Conservation (phyloP, 495 filamentous ascomycete species). For the Neurospora sp. region DNA sequence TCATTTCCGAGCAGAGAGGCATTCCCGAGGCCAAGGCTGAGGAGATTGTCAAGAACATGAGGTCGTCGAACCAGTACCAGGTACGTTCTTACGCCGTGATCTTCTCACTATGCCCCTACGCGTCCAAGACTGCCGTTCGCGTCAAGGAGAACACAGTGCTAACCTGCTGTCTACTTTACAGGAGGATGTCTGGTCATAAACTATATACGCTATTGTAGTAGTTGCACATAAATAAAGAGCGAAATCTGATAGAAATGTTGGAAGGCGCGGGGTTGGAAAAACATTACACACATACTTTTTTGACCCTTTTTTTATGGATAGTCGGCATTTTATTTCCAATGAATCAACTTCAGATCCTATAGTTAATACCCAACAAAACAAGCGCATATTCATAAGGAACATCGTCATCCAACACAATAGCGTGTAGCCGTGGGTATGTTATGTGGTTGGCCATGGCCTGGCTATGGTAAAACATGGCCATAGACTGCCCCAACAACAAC, state of each 20-base stretch:
- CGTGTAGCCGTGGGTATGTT: not conserved
- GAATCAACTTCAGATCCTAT: not conserved
- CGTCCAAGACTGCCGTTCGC: not conserved
- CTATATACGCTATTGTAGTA: not conserved
- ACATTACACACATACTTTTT: not conserved
- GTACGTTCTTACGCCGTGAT: slow-evolving; percentile 30
- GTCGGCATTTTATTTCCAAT: not conserved
- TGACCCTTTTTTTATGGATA: not conserved
- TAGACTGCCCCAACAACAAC: not conserved
- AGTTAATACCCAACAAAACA: not conserved
- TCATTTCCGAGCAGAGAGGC: slow-evolving; percentile 72
- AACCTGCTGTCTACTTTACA: slow-evolving; percentile 13
- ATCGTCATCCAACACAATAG: not conserved
- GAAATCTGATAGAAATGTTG: not conserved
- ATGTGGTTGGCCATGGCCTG: not conserved
- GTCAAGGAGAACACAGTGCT: not conserved
- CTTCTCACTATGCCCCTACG: not conserved
- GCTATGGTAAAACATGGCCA: not conserved
- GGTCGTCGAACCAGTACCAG: slow-evolving; percentile 89
- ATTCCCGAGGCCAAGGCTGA: slow-evolving; percentile 78
- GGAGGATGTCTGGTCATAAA: slow-evolving; percentile 85
- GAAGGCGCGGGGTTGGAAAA: not conserved
- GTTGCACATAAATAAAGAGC: not conserved
- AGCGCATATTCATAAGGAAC: not conserved
- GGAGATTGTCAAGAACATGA: slow-evolving; percentile 93